Evolutionary conservation across 202 grass and related monocot genomes (phyloP).

Genomic region (Cymbopogon flexuosus): DNA sequence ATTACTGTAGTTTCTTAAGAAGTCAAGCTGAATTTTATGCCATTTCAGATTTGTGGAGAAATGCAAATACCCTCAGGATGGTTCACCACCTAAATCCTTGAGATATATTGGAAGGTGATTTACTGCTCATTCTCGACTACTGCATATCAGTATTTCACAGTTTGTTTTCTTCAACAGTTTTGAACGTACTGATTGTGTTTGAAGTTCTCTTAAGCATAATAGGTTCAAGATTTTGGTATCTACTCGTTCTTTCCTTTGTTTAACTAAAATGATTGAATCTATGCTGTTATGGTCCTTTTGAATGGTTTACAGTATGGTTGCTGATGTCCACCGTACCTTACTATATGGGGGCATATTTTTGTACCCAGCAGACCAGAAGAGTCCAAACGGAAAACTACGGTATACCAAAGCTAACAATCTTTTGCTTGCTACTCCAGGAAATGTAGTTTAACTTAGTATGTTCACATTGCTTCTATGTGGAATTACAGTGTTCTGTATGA

Average conservation of each 20-base stretch:
- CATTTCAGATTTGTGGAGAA: constrained; percentile 72
- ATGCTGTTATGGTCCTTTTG: background rate
- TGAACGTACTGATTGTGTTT: background rate
- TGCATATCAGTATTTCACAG: background rate
- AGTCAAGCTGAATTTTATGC: constrained; percentile 11
- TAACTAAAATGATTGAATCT: background rate
- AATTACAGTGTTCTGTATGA: constrained; percentile 79
- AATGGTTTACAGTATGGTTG: constrained; percentile 78
- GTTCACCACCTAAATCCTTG: constrained; percentile 76
- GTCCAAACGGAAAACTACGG: constrained; percentile 83
- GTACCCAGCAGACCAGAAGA: constrained; percentile 92
- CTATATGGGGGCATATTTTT: constrained; percentile 93
- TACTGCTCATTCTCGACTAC: background rate
- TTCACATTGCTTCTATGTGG: constrained; percentile 12
- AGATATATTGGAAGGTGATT: constrained; percentile 94
- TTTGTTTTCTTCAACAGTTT: background rate
- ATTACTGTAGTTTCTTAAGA: background rate
- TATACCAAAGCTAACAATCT: constrained; percentile 11
- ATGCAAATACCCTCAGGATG: constrained; percentile 79
- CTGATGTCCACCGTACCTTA: constrained; percentile 88
- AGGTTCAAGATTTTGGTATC: too few species aligned
- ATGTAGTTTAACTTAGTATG: background rate
- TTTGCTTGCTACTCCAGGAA: background rate
- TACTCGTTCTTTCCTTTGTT: background rate
- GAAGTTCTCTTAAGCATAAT: background rate